Conservation (phyloP, 2,329 filamentous ascomycete genomes). For the Pseudocercospora pini-densiflorae region DNA sequence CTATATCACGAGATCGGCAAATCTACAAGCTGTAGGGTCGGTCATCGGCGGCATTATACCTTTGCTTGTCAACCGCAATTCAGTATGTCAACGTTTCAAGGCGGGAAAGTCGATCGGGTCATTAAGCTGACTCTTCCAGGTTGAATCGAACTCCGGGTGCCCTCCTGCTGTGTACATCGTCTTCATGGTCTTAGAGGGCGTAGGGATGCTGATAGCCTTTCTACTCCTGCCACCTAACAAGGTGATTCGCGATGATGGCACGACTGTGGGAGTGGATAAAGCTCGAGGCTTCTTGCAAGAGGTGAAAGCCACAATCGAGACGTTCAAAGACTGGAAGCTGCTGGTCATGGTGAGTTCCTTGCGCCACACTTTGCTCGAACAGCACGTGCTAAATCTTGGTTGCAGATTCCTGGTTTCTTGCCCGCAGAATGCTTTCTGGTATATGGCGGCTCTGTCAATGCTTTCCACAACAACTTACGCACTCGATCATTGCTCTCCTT, state of each 20-base stretch:
- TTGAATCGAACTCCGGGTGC: constrained; percentile 6
- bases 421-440: constrained; percentile 41
- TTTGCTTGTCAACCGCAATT: constrained; percentile 35
- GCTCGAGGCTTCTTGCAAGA: constrained; percentile 35
- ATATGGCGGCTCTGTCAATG: constrained; percentile 42
- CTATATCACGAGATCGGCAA: constrained; percentile 38
- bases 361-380: too few species aligned
- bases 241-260: constrained; percentile 36
- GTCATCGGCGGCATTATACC: constrained; percentile 38
- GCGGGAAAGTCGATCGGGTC: too few species aligned
- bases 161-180: constrained; percentile 35
- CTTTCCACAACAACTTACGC: constrained; percentile 38
- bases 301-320: constrained; percentile 38
- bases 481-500: constrained; percentile 39
- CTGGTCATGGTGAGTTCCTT: constrained; percentile 31
- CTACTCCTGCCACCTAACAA: constrained; percentile 32
- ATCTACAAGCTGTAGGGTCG: constrained; percentile 39
- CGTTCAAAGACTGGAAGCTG: constrained; percentile 36
- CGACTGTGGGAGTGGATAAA: constrained; percentile 34
- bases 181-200: constrained; percentile 35
- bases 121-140: background rate
- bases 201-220: constrained; percentile 21
- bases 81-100: too few species aligned
- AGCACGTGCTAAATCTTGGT: too few species aligned
- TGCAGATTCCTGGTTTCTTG: constrained; percentile 29